Evolutionary conservation across 768 basidiomycete species (phyloP), one percentile per base, ranked within the genome.

Genomic region (Leccinum rimulosum): DNA sequence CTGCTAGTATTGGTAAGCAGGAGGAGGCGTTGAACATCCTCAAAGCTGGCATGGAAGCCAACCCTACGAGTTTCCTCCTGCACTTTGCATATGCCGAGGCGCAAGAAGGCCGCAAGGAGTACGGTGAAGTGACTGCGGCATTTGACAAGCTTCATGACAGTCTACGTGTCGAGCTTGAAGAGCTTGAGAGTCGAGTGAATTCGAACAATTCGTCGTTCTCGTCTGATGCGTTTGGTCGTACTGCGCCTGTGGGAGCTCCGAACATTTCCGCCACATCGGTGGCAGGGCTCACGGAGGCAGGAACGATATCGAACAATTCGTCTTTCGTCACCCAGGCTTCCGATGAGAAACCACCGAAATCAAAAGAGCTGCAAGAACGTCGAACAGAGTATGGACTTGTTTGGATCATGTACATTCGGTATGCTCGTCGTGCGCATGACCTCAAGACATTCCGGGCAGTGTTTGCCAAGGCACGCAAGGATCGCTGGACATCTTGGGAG

Each of bases 391-490:
- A 84, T 69, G 86, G 87, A 8, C 78, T 93, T 38, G 93, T 85
- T 14, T 90, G 82, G 82, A 95, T 84, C 70, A 88, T 93, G 81
- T 94, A 95, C 70, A 96, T 98, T 88, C 82, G 96, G 10, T 98
- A 95, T 67, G 89, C 88, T 12, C 78, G 92, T 61, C 81, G 97
- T 47, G 86, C 95, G 4, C 93, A 96, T 77, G 92, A 92, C 19
- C 82, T 93, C 65, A 90, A 90, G 73, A 78, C 87, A 3, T 87
- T 89, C 43, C 79, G 95, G 56, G 77, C 79, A 0, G 76, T 94
- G 6, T 98, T 98, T 66, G 83, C 82, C 19, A 89, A 88, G 73
- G 93, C 94, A 11, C 80, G 95, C 64, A 90, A 85, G 68, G 83
- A 84, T 56, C 81, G 80, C 50, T 91, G 82, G 83, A 83, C 83